These are phyloP conservation scores for Pleurozium schreberi DNA, from an alignment of 225 moss, liverwort and hornwort species.

Conservation along the genomic window DNA sequence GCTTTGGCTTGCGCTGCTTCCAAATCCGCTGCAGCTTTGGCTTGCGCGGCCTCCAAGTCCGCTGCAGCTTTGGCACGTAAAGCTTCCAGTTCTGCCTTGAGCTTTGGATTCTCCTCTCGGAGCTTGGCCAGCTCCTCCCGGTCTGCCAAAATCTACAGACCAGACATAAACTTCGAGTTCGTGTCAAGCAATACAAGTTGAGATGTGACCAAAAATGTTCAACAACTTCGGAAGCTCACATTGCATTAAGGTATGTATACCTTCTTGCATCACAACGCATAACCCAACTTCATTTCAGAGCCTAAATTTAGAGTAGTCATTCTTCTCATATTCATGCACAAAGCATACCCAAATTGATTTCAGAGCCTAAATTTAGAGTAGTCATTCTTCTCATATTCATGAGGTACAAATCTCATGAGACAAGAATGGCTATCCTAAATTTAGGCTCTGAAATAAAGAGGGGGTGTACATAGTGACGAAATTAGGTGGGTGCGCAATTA, in stretches of 20 bases:
- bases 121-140: conserved; percentile 31
- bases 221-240: not conserved
- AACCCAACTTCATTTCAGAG: not conserved
- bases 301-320: not conserved
- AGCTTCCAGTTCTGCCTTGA: conserved; percentile 29
- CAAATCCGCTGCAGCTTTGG: conserved; percentile 12
- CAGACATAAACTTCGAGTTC: not conserved
- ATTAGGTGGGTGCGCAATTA: not conserved
- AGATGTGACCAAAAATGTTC: not conserved
- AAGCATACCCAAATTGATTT: too few relatives aligned
- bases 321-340: not conserved
- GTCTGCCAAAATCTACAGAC: conserved; percentile 27
- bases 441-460: not conserved
- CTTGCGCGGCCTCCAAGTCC: conserved; percentile 11
- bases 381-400: not conserved
- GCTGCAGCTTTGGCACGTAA: conserved; percentile 18
- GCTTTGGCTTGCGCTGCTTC: conserved; percentile 17
- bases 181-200: not conserved
- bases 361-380: not conserved
- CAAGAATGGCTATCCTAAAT: not conserved
- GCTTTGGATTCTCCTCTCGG: conserved; percentile 33
- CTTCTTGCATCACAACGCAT: not conserved
- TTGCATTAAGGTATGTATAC: too few relatives aligned
- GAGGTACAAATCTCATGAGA: not conserved
- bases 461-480: not conserved